phyloP scores from a whole-genome alignment of 805 yeast genomes.

The Starmerella gropengiesseri region DNA sequence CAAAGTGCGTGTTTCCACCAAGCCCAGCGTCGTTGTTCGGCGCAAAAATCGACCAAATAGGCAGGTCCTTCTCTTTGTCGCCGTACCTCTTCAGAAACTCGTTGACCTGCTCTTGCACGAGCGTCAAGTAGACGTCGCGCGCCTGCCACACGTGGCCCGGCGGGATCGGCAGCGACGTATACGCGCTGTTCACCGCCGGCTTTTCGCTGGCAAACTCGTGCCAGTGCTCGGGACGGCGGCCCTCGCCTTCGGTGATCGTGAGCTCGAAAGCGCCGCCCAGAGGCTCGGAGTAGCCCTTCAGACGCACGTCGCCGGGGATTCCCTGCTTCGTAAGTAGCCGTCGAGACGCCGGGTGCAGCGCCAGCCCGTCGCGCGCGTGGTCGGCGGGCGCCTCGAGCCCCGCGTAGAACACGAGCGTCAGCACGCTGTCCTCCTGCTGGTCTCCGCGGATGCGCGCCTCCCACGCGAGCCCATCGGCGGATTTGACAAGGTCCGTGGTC shows the following conservation, averaged over 20 bases:
- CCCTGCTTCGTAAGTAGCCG: conserved; percentile 23
- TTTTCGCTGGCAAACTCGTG: conserved; percentile 37
- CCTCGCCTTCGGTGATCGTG: conserved; percentile 42
- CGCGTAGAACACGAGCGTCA: conserved; percentile 66
- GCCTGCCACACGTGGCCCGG: conserved; percentile 67
- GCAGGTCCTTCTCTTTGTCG: conserved; percentile 29
- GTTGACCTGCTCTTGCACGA: conserved; percentile 60
- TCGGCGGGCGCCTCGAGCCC: conserved; percentile 52
- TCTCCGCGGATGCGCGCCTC: conserved; percentile 58
- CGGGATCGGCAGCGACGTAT: conserved; percentile 60
- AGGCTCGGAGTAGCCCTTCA: conserved; percentile 49
- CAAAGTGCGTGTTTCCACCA: conserved; percentile 65
- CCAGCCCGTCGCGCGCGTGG: conserved; percentile 25
- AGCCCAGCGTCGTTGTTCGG: conserved; percentile 49
- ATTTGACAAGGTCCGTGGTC: conserved; percentile 65
- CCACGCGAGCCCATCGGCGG: conserved; percentile 64
- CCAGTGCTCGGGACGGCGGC: conserved; percentile 35
- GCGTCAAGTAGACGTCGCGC: conserved; percentile 56
- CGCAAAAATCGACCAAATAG: conserved; percentile 37
- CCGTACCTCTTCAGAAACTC: conserved; percentile 32
- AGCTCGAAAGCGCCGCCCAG: conserved; percentile 61
- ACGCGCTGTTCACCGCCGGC: conserved; percentile 41
- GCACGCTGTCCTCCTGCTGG: conserved; percentile 38
- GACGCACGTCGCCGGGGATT: conserved; percentile 31
- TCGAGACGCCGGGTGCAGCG: conserved; percentile 21